A percentile compares a stretch with the other conserved stretches of the same genome.
Conservation (phyloP, 805 yeast genomes). For the Cyberlindnera bimundalis region DNA sequence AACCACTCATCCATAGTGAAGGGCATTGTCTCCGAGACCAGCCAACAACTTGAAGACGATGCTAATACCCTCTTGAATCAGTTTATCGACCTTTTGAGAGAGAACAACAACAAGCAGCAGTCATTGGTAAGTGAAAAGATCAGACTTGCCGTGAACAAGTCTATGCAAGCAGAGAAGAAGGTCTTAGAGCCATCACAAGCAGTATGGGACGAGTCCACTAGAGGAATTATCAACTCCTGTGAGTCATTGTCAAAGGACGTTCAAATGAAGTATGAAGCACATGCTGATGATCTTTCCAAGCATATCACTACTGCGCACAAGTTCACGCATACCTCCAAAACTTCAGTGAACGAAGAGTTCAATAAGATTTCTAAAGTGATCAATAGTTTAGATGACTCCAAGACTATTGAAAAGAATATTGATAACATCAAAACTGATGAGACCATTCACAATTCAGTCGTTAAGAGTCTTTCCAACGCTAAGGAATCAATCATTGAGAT, state of each 20-base stretch:
- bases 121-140: conserved; percentile 14
- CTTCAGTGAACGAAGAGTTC: conserved; percentile 20
- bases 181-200: conserved; percentile 13
- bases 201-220: conserved; percentile 24
- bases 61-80: conserved; percentile 20
- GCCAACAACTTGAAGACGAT: conserved; percentile 20
- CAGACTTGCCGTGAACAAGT: conserved; percentile 15
- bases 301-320: conserved; percentile 17
- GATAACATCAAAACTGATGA: conserved; percentile 6
- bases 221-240: conserved; percentile 21
- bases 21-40: conserved; percentile 13
- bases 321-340: conserved; percentile 15
- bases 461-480: background rate
- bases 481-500: conserved; percentile 1
- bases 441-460: background rate
- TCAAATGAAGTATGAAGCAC: conserved; percentile 10
- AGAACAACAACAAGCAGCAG: conserved; percentile 21
- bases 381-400: conserved; percentile 7
- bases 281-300: conserved; percentile 9
- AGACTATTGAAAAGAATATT: conserved; percentile 6
- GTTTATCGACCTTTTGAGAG: conserved; percentile 21
- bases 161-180: conserved; percentile 19
- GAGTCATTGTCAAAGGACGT: conserved; percentile 17
- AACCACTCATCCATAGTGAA: conserved; percentile 22
- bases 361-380: conserved; percentile 13